Conservation (phyloP, 805 yeast species). For the Pichia cabralensis region DNA sequence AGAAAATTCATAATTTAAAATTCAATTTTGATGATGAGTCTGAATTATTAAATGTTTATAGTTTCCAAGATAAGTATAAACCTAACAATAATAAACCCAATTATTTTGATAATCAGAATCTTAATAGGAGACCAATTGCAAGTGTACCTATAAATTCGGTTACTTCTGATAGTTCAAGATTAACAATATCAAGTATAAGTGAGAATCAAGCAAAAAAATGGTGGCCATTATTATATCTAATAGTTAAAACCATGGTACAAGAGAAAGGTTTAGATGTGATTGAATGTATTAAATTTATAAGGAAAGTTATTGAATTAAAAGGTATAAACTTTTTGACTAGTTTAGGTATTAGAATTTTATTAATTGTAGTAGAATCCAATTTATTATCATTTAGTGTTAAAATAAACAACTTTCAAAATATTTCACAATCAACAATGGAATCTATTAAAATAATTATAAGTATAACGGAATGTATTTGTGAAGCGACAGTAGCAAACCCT, state of each 20-base stretch:
- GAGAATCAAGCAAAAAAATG: conserved; percentile 29
- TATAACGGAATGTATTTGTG: conserved; percentile 5
- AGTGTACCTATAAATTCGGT: too few relatives aligned
- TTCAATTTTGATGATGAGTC: conserved; percentile 1
- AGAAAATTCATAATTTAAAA: background rate
- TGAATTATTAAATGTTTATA: conserved; percentile 2
- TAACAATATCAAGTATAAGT: conserved; percentile 22
- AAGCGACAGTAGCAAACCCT: conserved; percentile 4
- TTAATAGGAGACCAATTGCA: too few relatives aligned
- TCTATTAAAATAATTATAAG: background rate
- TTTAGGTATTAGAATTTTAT: background rate
- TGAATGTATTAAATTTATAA: conserved; percentile 8
- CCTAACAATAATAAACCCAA: background rate
- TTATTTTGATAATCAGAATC: background rate
- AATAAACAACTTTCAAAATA: background rate
- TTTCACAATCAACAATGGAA: background rate
- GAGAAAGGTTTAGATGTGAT: conserved; percentile 3
- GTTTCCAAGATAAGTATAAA: too few relatives aligned
- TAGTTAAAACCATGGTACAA: conserved; percentile 1
- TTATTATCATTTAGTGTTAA: background rate
- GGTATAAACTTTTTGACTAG: conserved; percentile 2
- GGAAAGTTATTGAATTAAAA: conserved; percentile 4
- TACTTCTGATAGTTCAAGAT: too few relatives aligned
- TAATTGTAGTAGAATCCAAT: too few relatives aligned
- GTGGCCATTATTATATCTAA: conserved; percentile 2